Percentiles rank a stretch among this genome's conserved stretches.
These are phyloP conservation scores for Nevesoporus exiguus DNA, from an alignment of 768 basidiomycete genomes.

Conservation along the genomic window DNA sequence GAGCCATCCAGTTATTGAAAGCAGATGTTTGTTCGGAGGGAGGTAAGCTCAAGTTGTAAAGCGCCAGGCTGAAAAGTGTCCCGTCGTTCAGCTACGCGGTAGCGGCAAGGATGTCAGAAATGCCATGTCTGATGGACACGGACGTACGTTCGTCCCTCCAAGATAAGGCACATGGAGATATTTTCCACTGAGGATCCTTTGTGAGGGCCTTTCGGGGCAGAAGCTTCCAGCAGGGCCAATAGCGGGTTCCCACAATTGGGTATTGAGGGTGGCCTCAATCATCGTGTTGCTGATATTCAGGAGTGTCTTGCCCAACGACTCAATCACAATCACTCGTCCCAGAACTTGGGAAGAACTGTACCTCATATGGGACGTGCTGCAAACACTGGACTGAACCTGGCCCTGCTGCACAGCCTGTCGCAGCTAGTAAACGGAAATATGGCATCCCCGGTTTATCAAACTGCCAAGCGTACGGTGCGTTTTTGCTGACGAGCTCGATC, in stretches of 20 bases:
- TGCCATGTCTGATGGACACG: background rate
- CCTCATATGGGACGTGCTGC: conserved; percentile 19
- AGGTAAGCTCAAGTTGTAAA: conserved; percentile 39
- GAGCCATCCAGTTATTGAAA: conserved; percentile 46
- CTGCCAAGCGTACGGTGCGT: conserved; percentile 40
- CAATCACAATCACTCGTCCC: background rate
- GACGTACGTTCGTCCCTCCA: conserved; percentile 51
- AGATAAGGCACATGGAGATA: conserved; percentile 54
- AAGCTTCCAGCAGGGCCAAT: conserved; percentile 52
- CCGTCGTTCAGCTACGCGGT: conserved; percentile 16
- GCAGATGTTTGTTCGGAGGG: conserved; percentile 39
- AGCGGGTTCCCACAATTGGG: conserved; percentile 55
- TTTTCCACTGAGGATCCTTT: conserved; percentile 42
- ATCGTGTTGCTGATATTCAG: conserved; percentile 45
- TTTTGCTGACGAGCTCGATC: conserved; percentile 40
- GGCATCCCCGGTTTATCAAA: conserved; percentile 53
- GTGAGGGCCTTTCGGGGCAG: conserved; percentile 43
- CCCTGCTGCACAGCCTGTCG: conserved; percentile 45
- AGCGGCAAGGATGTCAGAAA: background rate
- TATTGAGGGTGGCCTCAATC: conserved; percentile 44
- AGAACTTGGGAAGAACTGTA: background rate
- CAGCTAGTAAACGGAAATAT: conserved; percentile 42
- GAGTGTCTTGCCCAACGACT: conserved; percentile 37
- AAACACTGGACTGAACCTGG: conserved; percentile 42
- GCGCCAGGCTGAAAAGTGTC: conserved; percentile 4